Percentiles rank a stretch among this genome's conserved stretches.
Evolutionary conservation across 2,329 filamentous ascomycete species (phyloP).

Genomic region (Monosporascus cannonballus): DNA sequence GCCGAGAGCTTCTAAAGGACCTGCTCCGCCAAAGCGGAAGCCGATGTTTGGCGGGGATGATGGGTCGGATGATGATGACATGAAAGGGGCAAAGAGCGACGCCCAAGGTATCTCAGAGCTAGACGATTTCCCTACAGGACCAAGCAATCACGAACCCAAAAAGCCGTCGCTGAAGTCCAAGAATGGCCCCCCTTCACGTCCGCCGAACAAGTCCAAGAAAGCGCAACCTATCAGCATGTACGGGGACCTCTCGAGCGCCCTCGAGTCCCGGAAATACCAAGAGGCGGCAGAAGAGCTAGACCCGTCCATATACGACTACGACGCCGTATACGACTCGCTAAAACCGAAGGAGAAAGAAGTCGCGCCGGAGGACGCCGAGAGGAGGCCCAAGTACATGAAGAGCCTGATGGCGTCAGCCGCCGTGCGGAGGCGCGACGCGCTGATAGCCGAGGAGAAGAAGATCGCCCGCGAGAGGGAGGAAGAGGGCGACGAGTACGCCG

Average conservation of each 20-base stretch:
- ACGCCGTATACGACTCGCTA: constrained; percentile 72
- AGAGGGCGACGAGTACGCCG: constrained; percentile 74
- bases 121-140: constrained; percentile 37
- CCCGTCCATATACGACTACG: constrained; percentile 78
- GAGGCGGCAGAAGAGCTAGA: constrained; percentile 62
- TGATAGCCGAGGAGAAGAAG: constrained; percentile 75
- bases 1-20: constrained; percentile 37
- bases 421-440: constrained; percentile 68
- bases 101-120: constrained; percentile 54
- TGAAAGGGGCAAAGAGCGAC: constrained; percentile 21
- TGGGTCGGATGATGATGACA: constrained; percentile 50
- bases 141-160: constrained; percentile 18
- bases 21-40: constrained; percentile 44
- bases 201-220: constrained; percentile 39
- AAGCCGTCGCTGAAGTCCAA: constrained; percentile 25
- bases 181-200: constrained; percentile 27
- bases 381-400: constrained; percentile 73
- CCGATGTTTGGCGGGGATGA: constrained; percentile 52
- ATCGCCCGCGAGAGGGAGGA: constrained; percentile 71
- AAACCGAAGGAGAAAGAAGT: constrained; percentile 53
- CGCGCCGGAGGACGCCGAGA: constrained; percentile 45
- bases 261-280: constrained; percentile 57
- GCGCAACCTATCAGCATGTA: constrained; percentile 39
- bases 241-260: constrained; percentile 60
- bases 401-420: constrained; percentile 68